Evolutionary conservation across 441 rosid genomes (phyloP).

Genomic region (Aleurites moluccanus): DNA sequence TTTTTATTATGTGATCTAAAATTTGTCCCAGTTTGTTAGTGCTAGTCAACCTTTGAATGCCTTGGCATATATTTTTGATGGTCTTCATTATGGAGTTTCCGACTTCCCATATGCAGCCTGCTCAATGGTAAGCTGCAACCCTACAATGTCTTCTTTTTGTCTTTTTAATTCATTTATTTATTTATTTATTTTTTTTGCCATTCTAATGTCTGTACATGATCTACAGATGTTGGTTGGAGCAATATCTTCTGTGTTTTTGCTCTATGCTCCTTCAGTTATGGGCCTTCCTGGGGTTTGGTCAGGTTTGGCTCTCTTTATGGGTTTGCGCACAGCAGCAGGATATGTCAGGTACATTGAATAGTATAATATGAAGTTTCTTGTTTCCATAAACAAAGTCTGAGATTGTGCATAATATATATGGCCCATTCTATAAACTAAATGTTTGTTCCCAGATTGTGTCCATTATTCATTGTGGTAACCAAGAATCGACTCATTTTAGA

Average conservation of each 20-base stretch:
- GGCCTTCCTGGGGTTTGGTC: constrained; percentile 90
- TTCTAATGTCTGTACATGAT: constrained; percentile 4
- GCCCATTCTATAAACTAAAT: neutral
- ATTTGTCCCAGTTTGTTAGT: constrained; percentile 64
- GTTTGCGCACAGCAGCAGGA: constrained; percentile 75
- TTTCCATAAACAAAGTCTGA: neutral
- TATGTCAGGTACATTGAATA: constrained; percentile 52
- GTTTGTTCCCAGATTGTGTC: neutral
- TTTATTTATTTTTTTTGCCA: constrained; percentile 19
- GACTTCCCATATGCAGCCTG: constrained; percentile 91
- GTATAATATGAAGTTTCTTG: neutral
- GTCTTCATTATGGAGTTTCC: constrained; percentile 92
- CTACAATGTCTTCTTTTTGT: neutral
- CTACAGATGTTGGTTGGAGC: constrained; percentile 78
- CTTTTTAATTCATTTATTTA: neutral
- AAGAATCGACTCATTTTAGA: neutral
- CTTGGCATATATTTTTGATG: constrained; percentile 89
- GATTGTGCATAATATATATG: neutral
- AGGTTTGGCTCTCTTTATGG: constrained; percentile 88
- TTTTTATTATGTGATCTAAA: constrained; percentile 9
- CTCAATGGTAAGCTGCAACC: constrained; percentile 60
- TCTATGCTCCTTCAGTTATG: constrained; percentile 48
- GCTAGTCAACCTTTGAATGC: constrained; percentile 94
- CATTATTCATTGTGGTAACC: neutral
- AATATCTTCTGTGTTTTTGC: constrained; percentile 66